Base-by-base conservation (phyloP, 176 grass and related monocot genomes). In the Carex myosuroides region DNA sequence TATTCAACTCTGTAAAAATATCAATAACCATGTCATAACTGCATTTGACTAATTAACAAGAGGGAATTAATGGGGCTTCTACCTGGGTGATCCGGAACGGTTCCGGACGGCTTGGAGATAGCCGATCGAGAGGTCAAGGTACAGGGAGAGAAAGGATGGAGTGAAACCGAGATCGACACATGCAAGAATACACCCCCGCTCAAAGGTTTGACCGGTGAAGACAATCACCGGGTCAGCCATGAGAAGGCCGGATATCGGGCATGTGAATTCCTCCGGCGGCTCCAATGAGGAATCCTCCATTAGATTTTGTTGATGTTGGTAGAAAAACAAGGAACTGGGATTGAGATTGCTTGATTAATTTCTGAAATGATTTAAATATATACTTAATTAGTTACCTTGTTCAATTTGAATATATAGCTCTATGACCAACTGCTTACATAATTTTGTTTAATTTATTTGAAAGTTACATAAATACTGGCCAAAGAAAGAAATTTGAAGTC, bases 181-280 rank as follows among this genome's bases (percentile, higher is more conserved):
- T 8, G 90, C 88, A 69, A 87, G 84, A 56, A 97, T 87, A 80
- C 91, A 94, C 8, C 81, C 85, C 10, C 86, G 86, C 90, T 97
- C 91, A 85, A 86, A 97, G 6, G 94, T 97, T 57, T 39, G 50
- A 44, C 94, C 94, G 13, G 88, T 91, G 30, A 86, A 78, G 3
- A 91, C 79, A 37, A 97, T 24, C 22, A 90, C 94, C 21, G 94
- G 94, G 62, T 97, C 94, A 1, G 85, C 91, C 94, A 97, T 97
- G n/a, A 90, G 84, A 37, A 30, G 80, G 11, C 81, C 64, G 5
- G 74, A 87, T 82, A 97, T 35, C 37, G 89, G 89, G 91, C 89
- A 93, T 13, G 89, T 68, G 86, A 97, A 88, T 73, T 93, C 94
- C 65, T 46, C 20, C 20, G 64, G 81, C 42, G 22, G 9, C 21